A percentile compares a stretch with the other conserved stretches of the same genome.
Conservation (phyloP, 2,329 filamentous ascomycete species). For the Aplosporella prunicola region DNA sequence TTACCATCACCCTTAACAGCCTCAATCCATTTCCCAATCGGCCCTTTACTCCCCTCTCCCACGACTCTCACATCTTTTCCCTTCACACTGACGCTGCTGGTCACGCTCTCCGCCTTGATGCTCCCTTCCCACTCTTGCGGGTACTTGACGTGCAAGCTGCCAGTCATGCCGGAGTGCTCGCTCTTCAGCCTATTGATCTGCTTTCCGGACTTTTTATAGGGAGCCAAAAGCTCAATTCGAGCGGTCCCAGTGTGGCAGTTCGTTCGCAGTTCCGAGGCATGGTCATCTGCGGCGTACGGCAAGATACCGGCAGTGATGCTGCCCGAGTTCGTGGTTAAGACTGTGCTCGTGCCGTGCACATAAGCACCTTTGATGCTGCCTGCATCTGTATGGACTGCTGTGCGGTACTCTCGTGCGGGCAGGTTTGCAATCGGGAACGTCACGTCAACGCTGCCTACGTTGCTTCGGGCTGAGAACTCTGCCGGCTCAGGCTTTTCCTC, state of each 20-base stretch:
- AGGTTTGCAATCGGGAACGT: neutral
- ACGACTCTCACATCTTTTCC: neutral
- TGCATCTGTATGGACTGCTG: neutral
- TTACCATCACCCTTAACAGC: slow-evolving; percentile 1
- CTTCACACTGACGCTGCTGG: neutral
- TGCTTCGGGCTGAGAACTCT: neutral
- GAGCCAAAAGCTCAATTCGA: too few species aligned
- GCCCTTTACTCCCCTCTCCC: neutral
- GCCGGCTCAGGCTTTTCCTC: neutral
- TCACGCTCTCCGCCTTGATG: neutral
- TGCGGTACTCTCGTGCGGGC: neutral
- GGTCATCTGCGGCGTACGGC: too few species aligned
- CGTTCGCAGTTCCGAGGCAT: too few species aligned
- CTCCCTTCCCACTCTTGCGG: neutral
- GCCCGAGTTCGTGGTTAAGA: neutral
- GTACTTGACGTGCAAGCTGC: too few species aligned
- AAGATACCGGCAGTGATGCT: neutral
- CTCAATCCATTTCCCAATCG: neutral
- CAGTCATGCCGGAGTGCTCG: too few species aligned
- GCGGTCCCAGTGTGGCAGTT: too few species aligned
- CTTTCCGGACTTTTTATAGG: too few species aligned
- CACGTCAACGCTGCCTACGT: neutral
- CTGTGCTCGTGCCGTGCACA: neutral
- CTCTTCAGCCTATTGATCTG: too few species aligned
- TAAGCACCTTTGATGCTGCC: neutral